These are phyloP conservation scores for Plectosphaerella plurivora DNA, from an alignment of 2,329 filamentous ascomycete species.

Conservation along the genomic window DNA sequence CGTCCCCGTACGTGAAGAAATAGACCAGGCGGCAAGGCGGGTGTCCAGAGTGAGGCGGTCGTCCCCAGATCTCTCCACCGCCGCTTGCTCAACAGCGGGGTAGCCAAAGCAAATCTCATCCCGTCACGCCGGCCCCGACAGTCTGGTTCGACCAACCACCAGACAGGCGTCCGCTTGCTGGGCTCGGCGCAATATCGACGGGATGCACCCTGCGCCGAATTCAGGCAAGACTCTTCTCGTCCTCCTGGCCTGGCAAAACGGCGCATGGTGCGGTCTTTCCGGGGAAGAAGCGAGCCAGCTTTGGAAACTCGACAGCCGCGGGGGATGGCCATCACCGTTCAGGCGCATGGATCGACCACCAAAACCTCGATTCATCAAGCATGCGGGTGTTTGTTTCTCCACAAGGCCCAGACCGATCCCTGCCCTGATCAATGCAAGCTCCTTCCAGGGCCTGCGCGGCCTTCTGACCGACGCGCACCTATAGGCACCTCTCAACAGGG, in stretches of 20 bases:
- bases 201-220: background rate
- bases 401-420: background rate
- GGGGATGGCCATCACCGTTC: background rate
- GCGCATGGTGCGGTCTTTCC: background rate
- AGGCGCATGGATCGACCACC: background rate
- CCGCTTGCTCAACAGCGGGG: background rate
- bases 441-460: background rate
- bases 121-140: background rate
- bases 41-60: background rate
- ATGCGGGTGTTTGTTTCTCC: conserved; percentile 1
- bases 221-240: background rate
- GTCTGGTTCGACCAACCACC: conserved; percentile 1
- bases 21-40: too few species aligned
- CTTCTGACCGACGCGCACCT: background rate
- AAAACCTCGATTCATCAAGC: background rate
- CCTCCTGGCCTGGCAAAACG: background rate
- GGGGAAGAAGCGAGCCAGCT: background rate
- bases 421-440: conserved; percentile 1
- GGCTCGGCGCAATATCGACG: conserved; percentile 1
- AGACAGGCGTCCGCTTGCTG: background rate
- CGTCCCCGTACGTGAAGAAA: too few species aligned
- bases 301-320: background rate
- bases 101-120: background rate
- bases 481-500: background rate
- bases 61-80: background rate